These are phyloP conservation scores for Zygoascus hellenicus DNA, from an alignment of 1,139 yeast genomes.

Conservation along the genomic window DNA sequence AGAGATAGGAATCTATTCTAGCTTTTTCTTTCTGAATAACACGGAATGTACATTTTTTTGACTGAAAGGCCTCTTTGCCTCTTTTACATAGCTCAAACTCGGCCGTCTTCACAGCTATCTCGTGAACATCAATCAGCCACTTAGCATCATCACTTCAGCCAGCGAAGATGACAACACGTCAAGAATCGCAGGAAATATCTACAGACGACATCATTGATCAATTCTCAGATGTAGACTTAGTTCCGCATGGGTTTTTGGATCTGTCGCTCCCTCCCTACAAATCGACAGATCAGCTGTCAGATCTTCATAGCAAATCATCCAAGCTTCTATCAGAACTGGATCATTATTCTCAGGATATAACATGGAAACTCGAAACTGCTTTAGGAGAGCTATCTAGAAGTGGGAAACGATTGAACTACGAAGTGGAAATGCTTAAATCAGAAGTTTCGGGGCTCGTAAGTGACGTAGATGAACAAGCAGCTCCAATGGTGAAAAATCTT, in stretches of 20 bases:
- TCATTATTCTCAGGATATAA: slow-evolving; percentile 30
- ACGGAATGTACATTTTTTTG: too few species aligned
- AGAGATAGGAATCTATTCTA: too few species aligned
- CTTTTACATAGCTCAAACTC: too few species aligned
- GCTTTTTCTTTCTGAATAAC: too few species aligned
- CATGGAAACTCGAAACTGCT: slow-evolving; percentile 28
- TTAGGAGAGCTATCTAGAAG: slow-evolving; percentile 27
- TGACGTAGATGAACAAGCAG: slow-evolving; percentile 23
- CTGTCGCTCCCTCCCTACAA: slow-evolving; percentile 24
- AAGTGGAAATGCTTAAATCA: slow-evolving; percentile 31
- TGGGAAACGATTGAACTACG: slow-evolving; percentile 32
- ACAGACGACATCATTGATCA: slow-evolving; percentile 24
- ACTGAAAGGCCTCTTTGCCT: too few species aligned
- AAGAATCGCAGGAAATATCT: not conserved
- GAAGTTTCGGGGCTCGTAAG: slow-evolving; percentile 28
- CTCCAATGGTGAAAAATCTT: slow-evolving; percentile 21
- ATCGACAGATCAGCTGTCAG: slow-evolving; percentile 22
- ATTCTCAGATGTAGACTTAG: slow-evolving; percentile 29
- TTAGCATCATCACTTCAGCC: too few species aligned
- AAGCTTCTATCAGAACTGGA: slow-evolving; percentile 33
- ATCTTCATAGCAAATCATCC: slow-evolving; percentile 30
- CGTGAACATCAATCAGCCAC: too few species aligned
- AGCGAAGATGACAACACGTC: too few species aligned
- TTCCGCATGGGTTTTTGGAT: slow-evolving; percentile 30
- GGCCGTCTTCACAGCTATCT: too few species aligned